phyloP scores from a whole-genome alignment of 495 filamentous ascomycete genomes.

The Massariosphaeria phaeospora region DNA sequence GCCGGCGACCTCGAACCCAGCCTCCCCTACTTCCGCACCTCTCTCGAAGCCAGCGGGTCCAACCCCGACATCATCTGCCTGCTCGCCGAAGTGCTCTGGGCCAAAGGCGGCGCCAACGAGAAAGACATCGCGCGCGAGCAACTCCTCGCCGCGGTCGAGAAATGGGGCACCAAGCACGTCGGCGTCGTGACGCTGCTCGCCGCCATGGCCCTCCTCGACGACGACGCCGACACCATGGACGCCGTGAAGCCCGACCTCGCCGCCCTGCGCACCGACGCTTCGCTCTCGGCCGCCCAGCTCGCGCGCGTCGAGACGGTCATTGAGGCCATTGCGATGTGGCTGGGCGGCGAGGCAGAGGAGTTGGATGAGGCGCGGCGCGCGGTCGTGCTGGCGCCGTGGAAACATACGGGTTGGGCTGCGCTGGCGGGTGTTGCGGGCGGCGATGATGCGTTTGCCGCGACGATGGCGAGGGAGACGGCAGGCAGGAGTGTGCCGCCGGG shows the following conservation, averaged over 20 bases:
- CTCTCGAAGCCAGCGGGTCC: slow-evolving; percentile 69
- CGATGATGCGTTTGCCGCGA: slow-evolving; percentile 59
- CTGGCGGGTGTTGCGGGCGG: slow-evolving; percentile 50
- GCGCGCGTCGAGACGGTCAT: slow-evolving; percentile 55
- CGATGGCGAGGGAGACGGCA: slow-evolving; percentile 80
- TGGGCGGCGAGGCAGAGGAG: slow-evolving; percentile 30
- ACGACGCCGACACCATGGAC: slow-evolving; percentile 69
- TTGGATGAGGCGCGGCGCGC: slow-evolving; percentile 41
- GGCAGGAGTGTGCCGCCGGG: slow-evolving; percentile 62
- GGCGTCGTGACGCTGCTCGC: slow-evolving; percentile 74
- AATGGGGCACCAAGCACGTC: slow-evolving; percentile 65
- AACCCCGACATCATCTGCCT: slow-evolving; percentile 84
- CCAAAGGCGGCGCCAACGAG: slow-evolving; percentile 72
- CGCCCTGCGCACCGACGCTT: slow-evolving; percentile 59
- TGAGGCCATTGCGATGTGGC: slow-evolving; percentile 49
- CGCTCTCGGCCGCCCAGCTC: slow-evolving; percentile 46
- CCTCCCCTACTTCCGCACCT: slow-evolving; percentile 73
- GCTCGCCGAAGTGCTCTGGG: slow-evolving; percentile 87
- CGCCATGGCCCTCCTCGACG: slow-evolving; percentile 73
- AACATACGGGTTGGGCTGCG: slow-evolving; percentile 72
- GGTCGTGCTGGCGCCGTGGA: slow-evolving; percentile 70
- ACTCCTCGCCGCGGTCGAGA: slow-evolving; percentile 71
- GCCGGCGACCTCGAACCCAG: slow-evolving; percentile 56
- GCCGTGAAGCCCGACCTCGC: slow-evolving; percentile 77
- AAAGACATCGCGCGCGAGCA: slow-evolving; percentile 70